phyloP scores from a whole-genome alignment of 768 basidiomycete species.

The Daedaleopsis sinensis region DNA sequence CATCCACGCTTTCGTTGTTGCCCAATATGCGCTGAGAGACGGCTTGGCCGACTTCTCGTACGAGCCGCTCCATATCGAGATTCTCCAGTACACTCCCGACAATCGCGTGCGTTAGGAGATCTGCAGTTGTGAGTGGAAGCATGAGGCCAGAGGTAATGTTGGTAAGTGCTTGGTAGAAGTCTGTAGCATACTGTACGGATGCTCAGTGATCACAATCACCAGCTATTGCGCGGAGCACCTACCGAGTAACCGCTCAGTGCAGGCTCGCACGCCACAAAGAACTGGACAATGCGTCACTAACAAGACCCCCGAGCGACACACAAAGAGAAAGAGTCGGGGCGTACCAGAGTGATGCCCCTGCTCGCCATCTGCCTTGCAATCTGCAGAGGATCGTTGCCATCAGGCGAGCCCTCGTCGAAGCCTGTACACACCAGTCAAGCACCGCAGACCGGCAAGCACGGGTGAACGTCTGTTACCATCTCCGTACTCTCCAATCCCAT shows the following conservation, averaged over 20 bases:
- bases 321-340: slow-evolving; percentile 22
- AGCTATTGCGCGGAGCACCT: slow-evolving; percentile 29
- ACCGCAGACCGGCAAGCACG: slow-evolving; percentile 13
- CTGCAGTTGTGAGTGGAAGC: slow-evolving; percentile 94
- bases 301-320: no score
- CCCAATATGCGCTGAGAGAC: slow-evolving; percentile 92
- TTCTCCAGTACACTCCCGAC: slow-evolving; percentile 97
- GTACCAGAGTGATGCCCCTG: slow-evolving; percentile 86
- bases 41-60: slow-evolving; percentile 91
- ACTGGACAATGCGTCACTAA: slow-evolving; percentile 49
- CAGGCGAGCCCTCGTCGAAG: slow-evolving; percentile 92
- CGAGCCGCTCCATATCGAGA: slow-evolving; percentile 96
- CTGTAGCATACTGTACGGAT: slow-evolving; percentile 73
- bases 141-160: slow-evolving; percentile 93
- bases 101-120: slow-evolving; percentile 92
- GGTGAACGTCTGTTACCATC: slow-evolving; percentile 62
- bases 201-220: slow-evolving; percentile 18
- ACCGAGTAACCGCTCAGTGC: slow-evolving; percentile 92
- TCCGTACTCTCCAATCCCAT: slow-evolving; percentile 96
- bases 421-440: slow-evolving; percentile 46
- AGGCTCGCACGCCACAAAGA: slow-evolving; percentile 99
- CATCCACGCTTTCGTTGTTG: slow-evolving; percentile 94
- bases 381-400: slow-evolving; percentile 89
- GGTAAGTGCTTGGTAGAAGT: slow-evolving; percentile 93
- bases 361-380: slow-evolving; percentile 89